These are phyloP conservation scores for Aureobasidium namibiae DNA, from an alignment of 2,329 filamentous ascomycete species.

Conservation along the genomic window DNA sequence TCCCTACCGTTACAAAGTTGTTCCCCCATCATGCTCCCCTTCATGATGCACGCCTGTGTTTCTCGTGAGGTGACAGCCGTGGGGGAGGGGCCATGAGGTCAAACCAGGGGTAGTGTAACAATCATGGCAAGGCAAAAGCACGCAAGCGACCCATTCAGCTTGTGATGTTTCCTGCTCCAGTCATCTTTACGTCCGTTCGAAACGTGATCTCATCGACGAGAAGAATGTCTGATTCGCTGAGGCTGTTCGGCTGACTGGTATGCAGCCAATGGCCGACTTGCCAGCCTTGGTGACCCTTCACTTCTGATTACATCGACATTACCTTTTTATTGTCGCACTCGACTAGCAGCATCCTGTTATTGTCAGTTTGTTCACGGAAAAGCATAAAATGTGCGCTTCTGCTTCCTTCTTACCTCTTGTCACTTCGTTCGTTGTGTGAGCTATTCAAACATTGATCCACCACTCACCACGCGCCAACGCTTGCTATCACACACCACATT, in stretches of 20 bases:
- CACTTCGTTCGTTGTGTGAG: background rate
- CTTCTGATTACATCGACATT: background rate
- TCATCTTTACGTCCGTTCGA: background rate
- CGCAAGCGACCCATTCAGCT: background rate
- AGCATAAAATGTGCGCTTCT: background rate
- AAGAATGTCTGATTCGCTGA: background rate
- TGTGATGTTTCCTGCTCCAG: constrained; percentile 4
- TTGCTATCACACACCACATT: background rate
- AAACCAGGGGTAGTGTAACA: constrained; percentile 1
- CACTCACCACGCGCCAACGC: constrained; percentile 7
- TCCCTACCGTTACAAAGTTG: background rate
- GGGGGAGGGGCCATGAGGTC: constrained; percentile 4
- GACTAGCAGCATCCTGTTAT: background rate
- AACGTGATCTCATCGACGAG: background rate
- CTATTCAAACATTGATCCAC: background rate
- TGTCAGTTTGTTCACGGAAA: background rate
- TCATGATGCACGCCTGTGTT: background rate
- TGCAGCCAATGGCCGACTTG: background rate
- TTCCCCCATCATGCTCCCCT: background rate
- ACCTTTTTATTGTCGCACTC: background rate
- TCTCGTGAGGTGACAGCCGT: background rate
- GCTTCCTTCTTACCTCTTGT: background rate
- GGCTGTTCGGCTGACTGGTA: background rate
- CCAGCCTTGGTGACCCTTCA: background rate
- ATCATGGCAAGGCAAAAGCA: background rate